Evolutionary conservation across 192 early-diverging fungal species (phyloP).

Genomic region (Martensiomyces pterosporus): DNA sequence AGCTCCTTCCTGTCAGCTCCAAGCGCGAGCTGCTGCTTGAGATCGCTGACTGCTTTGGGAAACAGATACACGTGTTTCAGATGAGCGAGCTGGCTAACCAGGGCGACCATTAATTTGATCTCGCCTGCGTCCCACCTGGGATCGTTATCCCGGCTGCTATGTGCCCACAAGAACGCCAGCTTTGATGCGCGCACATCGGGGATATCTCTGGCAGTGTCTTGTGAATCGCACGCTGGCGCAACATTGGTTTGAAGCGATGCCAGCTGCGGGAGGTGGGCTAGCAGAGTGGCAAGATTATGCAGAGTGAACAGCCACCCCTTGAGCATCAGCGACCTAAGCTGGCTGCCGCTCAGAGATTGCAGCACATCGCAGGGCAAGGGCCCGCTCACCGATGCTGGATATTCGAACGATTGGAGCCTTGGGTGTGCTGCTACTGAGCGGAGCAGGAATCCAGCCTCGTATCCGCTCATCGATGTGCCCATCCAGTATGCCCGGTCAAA

Average conservation of each 20-base stretch:
- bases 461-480: not conserved
- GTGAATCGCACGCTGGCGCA: not conserved
- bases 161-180: not conserved
- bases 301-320: not conserved
- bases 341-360: not conserved
- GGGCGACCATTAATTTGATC: not conserved
- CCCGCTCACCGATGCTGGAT: not conserved
- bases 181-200: not conserved
- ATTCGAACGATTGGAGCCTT: not conserved
- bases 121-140: not conserved
- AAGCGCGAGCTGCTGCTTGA: not conserved
- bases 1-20: not conserved
- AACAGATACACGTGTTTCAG: not conserved
- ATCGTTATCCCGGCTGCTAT: not conserved
- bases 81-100: not conserved
- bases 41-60: not conserved
- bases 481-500: not conserved
- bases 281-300: not conserved
- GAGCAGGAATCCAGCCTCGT: not conserved
- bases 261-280: not conserved
- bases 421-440: not conserved
- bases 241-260: not conserved
- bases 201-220: not conserved
- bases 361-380: too few species aligned
- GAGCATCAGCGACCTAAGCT: not conserved